Conservation (phyloP, 2,329 filamentous ascomycete genomes). For the Raffaelea deltoideospora region DNA sequence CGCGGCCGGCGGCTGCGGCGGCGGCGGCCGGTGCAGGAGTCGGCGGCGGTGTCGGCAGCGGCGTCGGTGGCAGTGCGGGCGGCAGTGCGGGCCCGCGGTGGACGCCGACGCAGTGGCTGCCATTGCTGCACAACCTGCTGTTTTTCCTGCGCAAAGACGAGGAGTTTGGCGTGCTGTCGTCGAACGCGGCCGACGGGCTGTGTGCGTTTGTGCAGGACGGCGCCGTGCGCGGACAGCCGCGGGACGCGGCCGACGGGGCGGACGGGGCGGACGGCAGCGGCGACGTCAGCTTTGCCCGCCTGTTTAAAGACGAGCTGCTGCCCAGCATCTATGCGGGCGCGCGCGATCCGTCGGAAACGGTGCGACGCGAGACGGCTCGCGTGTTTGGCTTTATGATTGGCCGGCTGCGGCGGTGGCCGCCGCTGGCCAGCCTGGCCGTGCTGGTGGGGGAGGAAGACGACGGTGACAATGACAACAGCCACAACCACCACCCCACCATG, state of each 20-base stretch:
- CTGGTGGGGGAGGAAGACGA: constrained; percentile 38
- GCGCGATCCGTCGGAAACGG: constrained; percentile 65
- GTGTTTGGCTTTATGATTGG: constrained; percentile 68
- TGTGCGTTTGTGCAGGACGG: constrained; percentile 60
- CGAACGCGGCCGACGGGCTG: constrained; percentile 68
- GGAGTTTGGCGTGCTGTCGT: constrained; percentile 68
- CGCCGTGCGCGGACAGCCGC: constrained; percentile 20
- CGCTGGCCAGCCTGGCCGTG: constrained; percentile 57
- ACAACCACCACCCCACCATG: no score
- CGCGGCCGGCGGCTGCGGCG: constrained; percentile 36
- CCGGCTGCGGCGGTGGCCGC: constrained; percentile 51
- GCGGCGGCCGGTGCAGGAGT: no score
- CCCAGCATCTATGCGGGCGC: constrained; percentile 64
- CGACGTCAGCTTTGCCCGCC: constrained; percentile 18
- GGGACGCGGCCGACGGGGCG: constrained; percentile 25
- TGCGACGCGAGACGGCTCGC: constrained; percentile 67
- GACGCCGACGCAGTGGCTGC: constrained; percentile 65
- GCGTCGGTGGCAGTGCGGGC: constrained; percentile 33
- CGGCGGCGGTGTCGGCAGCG: constrained; percentile 45
- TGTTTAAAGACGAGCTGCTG: constrained; percentile 52
- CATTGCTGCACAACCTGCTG: constrained; percentile 76
- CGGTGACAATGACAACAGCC: no score
- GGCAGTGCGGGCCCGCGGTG: no score
- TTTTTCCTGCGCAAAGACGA: constrained; percentile 77
- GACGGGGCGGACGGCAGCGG: no score